Evolutionary conservation across 2,329 filamentous ascomycete species (phyloP).

Genomic region (Exophiala lecanii-corni): DNA sequence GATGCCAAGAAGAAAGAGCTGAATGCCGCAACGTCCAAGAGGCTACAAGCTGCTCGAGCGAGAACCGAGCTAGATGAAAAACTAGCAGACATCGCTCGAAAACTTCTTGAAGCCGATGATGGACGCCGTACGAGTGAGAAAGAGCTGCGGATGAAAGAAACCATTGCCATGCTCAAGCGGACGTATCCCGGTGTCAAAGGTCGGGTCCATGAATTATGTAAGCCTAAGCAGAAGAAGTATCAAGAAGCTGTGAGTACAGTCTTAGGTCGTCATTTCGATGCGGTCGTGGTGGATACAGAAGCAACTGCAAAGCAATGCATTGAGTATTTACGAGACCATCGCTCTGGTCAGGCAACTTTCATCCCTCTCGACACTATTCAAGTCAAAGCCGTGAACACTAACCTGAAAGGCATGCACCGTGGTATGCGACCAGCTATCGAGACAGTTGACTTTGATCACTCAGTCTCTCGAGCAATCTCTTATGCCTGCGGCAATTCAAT

Average conservation of each 20-base stretch:
- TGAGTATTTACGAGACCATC: conserved; percentile 85
- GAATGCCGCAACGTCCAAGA: conserved; percentile 78
- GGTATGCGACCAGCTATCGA: conserved; percentile 87
- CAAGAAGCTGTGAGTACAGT: conserved; percentile 90
- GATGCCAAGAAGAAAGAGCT: conserved; percentile 85
- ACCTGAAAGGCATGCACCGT: conserved; percentile 80
- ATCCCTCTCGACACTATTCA: conserved; percentile 97
- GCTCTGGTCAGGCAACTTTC: conserved; percentile 83
- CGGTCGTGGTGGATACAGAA: conserved; percentile 90
- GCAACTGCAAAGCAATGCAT: conserved; percentile 93
- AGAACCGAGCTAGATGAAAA: conserved; percentile 90
- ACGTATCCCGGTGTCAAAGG: conserved; percentile 90
- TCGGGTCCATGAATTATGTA: conserved; percentile 84
- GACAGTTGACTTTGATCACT: conserved; percentile 87
- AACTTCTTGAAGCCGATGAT: conserved; percentile 79
- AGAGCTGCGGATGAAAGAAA: conserved; percentile 74
- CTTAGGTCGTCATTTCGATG: conserved; percentile 87
- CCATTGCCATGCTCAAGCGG: conserved; percentile 78
- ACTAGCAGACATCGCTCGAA: conserved; percentile 71
- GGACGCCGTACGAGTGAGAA: conserved; percentile 80
- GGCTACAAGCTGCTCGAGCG: conserved; percentile 72
- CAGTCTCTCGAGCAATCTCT: conserved; percentile 84
- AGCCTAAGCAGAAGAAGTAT: conserved; percentile 95
- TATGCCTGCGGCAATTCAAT: conserved; percentile 94
- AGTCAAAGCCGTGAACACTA: conserved; percentile 83